Conservation (phyloP, 805 yeast genomes). For the Yarrowia keelungensis region DNA sequence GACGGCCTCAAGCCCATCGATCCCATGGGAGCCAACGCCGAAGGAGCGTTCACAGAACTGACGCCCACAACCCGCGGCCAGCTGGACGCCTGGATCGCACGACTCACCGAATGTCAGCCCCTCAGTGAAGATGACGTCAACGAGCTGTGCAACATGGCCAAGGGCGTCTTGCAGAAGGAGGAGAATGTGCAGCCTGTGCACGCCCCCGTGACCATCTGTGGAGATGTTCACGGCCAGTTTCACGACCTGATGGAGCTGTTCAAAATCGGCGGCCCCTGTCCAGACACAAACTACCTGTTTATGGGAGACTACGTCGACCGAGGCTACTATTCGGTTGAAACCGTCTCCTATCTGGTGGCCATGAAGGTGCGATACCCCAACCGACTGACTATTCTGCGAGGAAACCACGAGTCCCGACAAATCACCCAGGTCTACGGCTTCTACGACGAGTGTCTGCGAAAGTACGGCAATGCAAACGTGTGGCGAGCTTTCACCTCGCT, state of each 20-base stretch:
- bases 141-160: constrained; percentile 85
- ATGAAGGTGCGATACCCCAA: constrained; percentile 94
- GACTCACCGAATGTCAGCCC: constrained; percentile 82
- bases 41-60: constrained; percentile 62
- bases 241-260: constrained; percentile 95
- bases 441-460: constrained; percentile 94
- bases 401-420: constrained; percentile 95
- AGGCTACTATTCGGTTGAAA: constrained; percentile 88
- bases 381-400: constrained; percentile 91
- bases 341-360: constrained; percentile 88
- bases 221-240: constrained; percentile 97
- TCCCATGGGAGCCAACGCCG: constrained; percentile 39
- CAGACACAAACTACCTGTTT: constrained; percentile 88
- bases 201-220: constrained; percentile 96
- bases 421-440: constrained; percentile 97
- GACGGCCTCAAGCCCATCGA: constrained; percentile 55
- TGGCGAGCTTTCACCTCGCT: constrained; percentile 94
- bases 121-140: constrained; percentile 81
- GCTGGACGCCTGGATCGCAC: constrained; percentile 90
- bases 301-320: constrained; percentile 93
- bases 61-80: constrained; percentile 62
- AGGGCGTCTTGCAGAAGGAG: constrained; percentile 87
- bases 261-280: constrained; percentile 95
- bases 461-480: constrained; percentile 91
- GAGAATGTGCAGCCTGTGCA: constrained; percentile 94